A percentile compares a stretch with the other conserved stretches of the same genome.
Conservation (phyloP, 805 yeast species). For the Myxozyma lipomycoides region DNA sequence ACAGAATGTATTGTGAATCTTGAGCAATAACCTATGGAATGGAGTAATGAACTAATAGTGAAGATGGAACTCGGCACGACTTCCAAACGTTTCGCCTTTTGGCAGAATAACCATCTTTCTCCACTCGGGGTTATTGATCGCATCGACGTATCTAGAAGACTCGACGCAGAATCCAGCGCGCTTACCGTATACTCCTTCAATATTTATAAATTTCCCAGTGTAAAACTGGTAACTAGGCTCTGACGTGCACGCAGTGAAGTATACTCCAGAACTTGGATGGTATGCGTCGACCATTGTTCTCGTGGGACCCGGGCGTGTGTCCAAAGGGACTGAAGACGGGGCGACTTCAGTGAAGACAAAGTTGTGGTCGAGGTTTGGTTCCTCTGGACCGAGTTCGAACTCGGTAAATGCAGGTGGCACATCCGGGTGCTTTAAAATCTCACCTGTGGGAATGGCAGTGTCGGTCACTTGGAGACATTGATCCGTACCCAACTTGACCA, state of each 20-base stretch:
- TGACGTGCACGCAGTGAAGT: constrained; percentile 49
- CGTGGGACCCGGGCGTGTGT: constrained; percentile 45
- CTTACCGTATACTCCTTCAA: constrained; percentile 30
- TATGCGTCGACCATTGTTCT: constrained; percentile 43
- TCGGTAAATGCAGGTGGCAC: constrained; percentile 28
- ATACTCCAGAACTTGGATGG: constrained; percentile 45
- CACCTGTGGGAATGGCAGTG: constrained; percentile 48
- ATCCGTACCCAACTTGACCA: constrained; percentile 41
- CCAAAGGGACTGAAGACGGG: constrained; percentile 37
- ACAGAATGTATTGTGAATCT: too few relatives aligned
- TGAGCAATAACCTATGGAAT: too few relatives aligned
- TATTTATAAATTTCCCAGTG: constrained; percentile 52
- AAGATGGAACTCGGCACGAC: constrained; percentile 38
- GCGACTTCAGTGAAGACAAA: constrained; percentile 40
- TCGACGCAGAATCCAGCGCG: constrained; percentile 60
- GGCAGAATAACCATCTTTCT: constrained; percentile 45
- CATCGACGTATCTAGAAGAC: constrained; percentile 56
- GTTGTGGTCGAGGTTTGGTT: constrained; percentile 48
- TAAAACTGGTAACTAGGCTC: constrained; percentile 66
- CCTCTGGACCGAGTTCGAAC: constrained; percentile 35
- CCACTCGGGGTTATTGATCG: constrained; percentile 49
- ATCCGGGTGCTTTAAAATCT: constrained; percentile 34
- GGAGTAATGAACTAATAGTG: too few relatives aligned
- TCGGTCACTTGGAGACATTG: constrained; percentile 44
- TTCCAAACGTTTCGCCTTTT: constrained; percentile 53